Evolutionary conservation across 2,329 filamentous ascomycete genomes (phyloP), one percentile per base, ranked within the genome.

Genomic region (Neonectria neomacrospora): DNA sequence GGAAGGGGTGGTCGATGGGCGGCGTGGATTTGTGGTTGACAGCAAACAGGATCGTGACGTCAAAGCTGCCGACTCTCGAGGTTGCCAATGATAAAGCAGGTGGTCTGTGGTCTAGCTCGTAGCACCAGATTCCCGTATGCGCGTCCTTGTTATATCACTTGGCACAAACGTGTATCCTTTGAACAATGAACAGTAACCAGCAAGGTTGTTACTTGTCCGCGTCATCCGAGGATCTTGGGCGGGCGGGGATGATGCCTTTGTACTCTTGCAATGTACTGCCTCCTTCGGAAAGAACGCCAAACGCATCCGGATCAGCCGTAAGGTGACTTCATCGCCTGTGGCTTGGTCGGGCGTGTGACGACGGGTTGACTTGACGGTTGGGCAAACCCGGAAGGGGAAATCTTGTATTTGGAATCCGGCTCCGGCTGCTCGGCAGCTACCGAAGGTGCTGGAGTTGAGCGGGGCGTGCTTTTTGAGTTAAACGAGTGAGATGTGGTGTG

Each of bases 291-390:
- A 20, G 9, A 7, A 7, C n/a, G n/a, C 28, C 26, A 32, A 14
- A 50, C 34, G 8, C 28, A 41, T 41, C 47, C 47, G 47, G 47
- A 20, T 12, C n/a, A 20, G 47, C 47, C 47, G 47, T 50, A 12
- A 20, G 47, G 47, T 50, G 47, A 50, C 47, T 50, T 50, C 47
- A 50, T 50, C 5, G 47, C 28, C 16, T 50, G 30, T 53, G 50
- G 50, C 50, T 41, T 53, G 50, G 50, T 16, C 22, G 18, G 20
- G 50, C 14, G 50, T 39, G 50, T 53, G 50, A 41, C 50, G 50
- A 41, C 32, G 20, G 44, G 48, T 37, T 51, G 48, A 32, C 48
- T 50, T 48, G 45, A 44, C 41, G 20, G 42, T 26, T 47, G 20
- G 22, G 28, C 45, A 32, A 18, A 7, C 26, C 26, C 26, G n/a